Percentiles rank a stretch among this genome's conserved stretches.
phyloP scores from a whole-genome alignment of 768 basidiomycete species.

The Boletus sp. region DNA sequence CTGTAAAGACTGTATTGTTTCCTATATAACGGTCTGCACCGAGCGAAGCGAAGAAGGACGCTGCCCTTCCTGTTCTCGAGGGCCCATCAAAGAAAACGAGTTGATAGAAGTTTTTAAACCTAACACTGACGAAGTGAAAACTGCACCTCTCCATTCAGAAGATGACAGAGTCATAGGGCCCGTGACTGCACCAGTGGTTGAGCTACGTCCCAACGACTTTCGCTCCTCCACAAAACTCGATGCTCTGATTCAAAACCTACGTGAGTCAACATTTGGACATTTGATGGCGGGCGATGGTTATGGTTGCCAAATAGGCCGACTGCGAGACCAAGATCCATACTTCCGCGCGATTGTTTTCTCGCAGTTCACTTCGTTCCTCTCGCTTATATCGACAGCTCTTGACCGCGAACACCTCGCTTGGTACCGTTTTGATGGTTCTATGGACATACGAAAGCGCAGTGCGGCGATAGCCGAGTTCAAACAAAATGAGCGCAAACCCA shows the following conservation, averaged over 20 bases:
- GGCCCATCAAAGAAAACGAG: slow-evolving; percentile 62
- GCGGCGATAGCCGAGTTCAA: slow-evolving; percentile 78
- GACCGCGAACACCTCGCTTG: slow-evolving; percentile 65
- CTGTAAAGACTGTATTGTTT: slow-evolving; percentile 88
- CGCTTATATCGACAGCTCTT: slow-evolving; percentile 70
- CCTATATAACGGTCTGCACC: slow-evolving; percentile 64
- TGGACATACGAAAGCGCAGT: slow-evolving; percentile 81
- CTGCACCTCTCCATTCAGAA: neutral
- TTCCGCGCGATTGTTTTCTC: slow-evolving; percentile 89
- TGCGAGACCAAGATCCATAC: slow-evolving; percentile 67
- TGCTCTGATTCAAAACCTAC: slow-evolving; percentile 71
- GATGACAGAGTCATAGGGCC: slow-evolving; percentile 17
- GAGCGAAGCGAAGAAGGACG: slow-evolving; percentile 65
- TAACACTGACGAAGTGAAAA: slow-evolving; percentile 6
- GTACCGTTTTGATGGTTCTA: slow-evolving; percentile 88
- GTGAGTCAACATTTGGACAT: slow-evolving; percentile 37
- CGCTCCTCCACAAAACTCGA: slow-evolving; percentile 88
- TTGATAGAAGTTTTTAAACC: slow-evolving; percentile 58
- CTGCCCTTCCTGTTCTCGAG: slow-evolving; percentile 78
- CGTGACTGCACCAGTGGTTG: slow-evolving; percentile 41
- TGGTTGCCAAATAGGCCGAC: slow-evolving; percentile 41
- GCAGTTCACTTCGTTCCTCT: slow-evolving; percentile 85
- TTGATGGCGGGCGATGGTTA: neutral
- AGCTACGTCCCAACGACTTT: slow-evolving; percentile 78
- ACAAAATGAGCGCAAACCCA: slow-evolving; percentile 60